phyloP scores from a whole-genome alignment of 352 stramenopile species.

The Globisporangium carolinianum region DNA sequence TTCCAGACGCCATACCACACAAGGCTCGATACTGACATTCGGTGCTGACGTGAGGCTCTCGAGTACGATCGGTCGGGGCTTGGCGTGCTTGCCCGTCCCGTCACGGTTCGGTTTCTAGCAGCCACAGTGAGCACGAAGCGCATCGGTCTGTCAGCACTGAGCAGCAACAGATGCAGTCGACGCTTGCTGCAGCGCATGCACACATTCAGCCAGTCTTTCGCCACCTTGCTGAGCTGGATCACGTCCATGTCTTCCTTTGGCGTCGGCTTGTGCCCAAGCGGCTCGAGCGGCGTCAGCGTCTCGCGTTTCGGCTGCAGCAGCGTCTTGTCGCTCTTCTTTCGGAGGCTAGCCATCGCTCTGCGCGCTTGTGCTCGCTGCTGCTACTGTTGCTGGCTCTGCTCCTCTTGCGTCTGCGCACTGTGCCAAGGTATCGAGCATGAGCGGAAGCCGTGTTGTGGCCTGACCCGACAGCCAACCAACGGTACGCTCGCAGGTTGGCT shows the following conservation, averaged over 20 bases:
- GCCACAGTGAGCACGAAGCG: not conserved
- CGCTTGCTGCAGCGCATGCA: not conserved
- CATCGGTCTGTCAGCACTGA: not conserved
- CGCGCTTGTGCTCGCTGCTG: conserved; percentile 17
- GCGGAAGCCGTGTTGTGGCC: too few species aligned
- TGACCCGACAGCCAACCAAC: too few species aligned
- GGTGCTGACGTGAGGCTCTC: conserved; percentile 39
- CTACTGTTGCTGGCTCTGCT: conserved; percentile 2
- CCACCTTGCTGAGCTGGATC: conserved; percentile 52
- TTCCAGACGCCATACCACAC: too few species aligned
- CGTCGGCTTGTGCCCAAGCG: conserved; percentile 59
- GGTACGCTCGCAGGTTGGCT: too few species aligned
- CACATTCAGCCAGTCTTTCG: not conserved
- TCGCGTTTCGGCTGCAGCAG: conserved; percentile 29
- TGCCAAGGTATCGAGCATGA: too few species aligned
- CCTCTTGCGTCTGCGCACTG: not conserved
- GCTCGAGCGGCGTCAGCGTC: conserved; percentile 39
- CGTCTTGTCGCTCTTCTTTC: conserved; percentile 38
- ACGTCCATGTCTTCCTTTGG: conserved; percentile 48
- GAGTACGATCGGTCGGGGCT: conserved; percentile 44
- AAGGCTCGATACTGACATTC: conserved; percentile 16
- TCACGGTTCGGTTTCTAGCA: conserved; percentile 34
- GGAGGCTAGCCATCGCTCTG: conserved; percentile 8
- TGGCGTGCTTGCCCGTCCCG: conserved; percentile 37
- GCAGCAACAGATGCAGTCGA: not conserved